Base-by-base conservation (phyloP, 768 basidiomycete species). In the Tricholoma hemisulphureum region DNA sequence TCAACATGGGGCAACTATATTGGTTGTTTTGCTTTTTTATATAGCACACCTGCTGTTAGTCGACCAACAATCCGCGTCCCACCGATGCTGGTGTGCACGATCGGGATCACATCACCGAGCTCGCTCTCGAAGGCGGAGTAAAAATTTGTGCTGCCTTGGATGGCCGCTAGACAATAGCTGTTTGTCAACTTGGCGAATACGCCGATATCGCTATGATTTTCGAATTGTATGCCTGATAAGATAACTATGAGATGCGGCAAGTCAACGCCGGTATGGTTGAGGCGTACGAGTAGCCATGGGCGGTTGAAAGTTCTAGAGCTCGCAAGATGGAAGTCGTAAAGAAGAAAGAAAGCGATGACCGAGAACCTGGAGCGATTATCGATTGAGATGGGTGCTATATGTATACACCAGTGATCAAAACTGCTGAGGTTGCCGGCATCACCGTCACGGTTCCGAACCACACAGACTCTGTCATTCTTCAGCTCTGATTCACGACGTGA, bases 121-220 rank as follows among this genome's bases (percentile, higher is more conserved):
- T 98, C 95, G 63, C 88, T 85, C 81, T 99, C 95, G 72, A 98
- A 98, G 14, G 93, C 89, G 23, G 95, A 97, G 81, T 95, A 96
- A 68, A 99, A 99, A 77, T 98, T 98, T 62, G 94, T 88, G 75
- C 93, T 91, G 73, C 95, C 91, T 72, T 94, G 89, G 69, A 98
- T 84, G 61, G 95, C 93, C 67, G 84, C 85, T 49, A 99, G 86
- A 77, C 96, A 98, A 83, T 97, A 99, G 69, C 88, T 91, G 81
- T 99, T 98, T 68, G 96, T 98, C 68, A 98, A 83, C 77, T 97
- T 97, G 67, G 94, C 80, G 77, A 98, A 99, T 43, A 99, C 96
- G 66, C 96, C 96, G 66, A 99, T 84, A 68, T 98, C 95, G 75
- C 87, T 89, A 77, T 84, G 89, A 77, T 95, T 95, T 79, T 95